Base-by-base conservation (phyloP, 2,329 filamentous ascomycete species). In the Cordyceps farinosa region DNA sequence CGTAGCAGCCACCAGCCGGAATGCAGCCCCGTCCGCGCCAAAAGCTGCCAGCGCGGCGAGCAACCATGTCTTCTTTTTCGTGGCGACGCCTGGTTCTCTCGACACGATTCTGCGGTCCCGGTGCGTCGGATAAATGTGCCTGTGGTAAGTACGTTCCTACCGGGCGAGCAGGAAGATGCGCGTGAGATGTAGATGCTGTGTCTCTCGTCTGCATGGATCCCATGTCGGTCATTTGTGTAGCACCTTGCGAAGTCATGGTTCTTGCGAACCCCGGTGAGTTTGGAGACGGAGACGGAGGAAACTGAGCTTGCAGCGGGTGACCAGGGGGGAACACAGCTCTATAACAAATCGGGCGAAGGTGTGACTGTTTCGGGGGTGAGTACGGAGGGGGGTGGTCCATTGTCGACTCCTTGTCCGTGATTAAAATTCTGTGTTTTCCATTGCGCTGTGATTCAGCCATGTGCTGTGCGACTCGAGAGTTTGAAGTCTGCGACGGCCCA, bases 11-110 rank as follows among this genome's bases (percentile, higher is more conserved):
- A n/a, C 77, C 81, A 17, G 81, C 78, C 0, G 86, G 82, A 42
- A 91, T 78, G 65, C 84, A 89, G 10, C 83, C 84, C 54, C 88
- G 82, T 2, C 87, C 87, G 69, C 84, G 83, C 87, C 88, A 90
- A 48, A 85, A 79, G 3, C 85, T 83, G 2, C 87, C 87, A 1
- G 80, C 72, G 66, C 82, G 85, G 55, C 79, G 80, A 1, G 84
- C 86, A 22, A 83, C 69, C 2, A 79, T 79, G 47, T 91, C 88
- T 72, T 91, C 87, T 65, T 88, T 89, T 71, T 91, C 87, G 63
- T 83, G 81, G 27, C 80, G 83, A 65, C 79, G 81, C 63, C 81
- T 82, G 70, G 78, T 79, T 50, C 78, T 79, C 72, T 83, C 88
- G 64, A 73, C 76, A 67, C 75, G 80, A 63, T 81, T 76, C 36